phyloP scores from a whole-genome alignment of 768 basidiomycete species.

The Tylopilus intermedius region DNA sequence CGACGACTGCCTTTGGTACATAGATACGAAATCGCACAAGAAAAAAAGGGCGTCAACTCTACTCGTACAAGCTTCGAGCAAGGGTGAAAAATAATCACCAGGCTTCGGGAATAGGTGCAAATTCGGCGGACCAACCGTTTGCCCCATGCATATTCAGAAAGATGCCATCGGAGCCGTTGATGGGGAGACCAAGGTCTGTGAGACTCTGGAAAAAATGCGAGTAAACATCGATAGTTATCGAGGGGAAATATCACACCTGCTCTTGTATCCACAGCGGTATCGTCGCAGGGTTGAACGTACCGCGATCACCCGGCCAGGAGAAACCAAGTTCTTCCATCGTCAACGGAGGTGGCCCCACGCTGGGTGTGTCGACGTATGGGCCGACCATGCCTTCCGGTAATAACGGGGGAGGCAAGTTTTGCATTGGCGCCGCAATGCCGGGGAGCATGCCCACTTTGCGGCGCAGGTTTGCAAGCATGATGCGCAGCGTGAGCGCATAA shows the following conservation, averaged over 20 bases:
- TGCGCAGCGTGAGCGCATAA: slow-evolving; percentile 84
- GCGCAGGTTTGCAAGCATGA: slow-evolving; percentile 89
- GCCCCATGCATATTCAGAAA: slow-evolving; percentile 71
- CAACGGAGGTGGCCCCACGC: slow-evolving; percentile 53
- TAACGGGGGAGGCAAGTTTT: slow-evolving; percentile 48
- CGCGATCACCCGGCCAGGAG: slow-evolving; percentile 59
- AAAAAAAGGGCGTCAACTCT: slow-evolving; percentile 23
- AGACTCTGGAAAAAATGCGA: slow-evolving; percentile 53
- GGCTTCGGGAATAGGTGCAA: slow-evolving; percentile 74
- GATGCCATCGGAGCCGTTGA: slow-evolving; percentile 86
- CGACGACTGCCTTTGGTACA: slow-evolving; percentile 18
- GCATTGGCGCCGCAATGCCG: slow-evolving; percentile 43
- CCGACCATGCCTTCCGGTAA: slow-evolving; percentile 56
- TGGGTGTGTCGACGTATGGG: slow-evolving; percentile 51
- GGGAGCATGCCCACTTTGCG: slow-evolving; percentile 74
- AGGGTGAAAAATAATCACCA: slow-evolving; percentile 49
- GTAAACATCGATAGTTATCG: neutral
- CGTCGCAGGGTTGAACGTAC: slow-evolving; percentile 69
- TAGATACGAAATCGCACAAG: slow-evolving; percentile 13
- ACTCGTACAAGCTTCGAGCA: slow-evolving; percentile 15
- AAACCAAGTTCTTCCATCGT: slow-evolving; percentile 85
- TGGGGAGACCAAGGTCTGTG: slow-evolving; percentile 85
- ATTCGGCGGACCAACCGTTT: slow-evolving; percentile 75
- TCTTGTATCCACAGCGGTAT: slow-evolving; percentile 93
- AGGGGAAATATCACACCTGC: slow-evolving; percentile 49